phyloP scores from a whole-genome alignment of 768 basidiomycete genomes.

The Tulasnella sp. region DNA sequence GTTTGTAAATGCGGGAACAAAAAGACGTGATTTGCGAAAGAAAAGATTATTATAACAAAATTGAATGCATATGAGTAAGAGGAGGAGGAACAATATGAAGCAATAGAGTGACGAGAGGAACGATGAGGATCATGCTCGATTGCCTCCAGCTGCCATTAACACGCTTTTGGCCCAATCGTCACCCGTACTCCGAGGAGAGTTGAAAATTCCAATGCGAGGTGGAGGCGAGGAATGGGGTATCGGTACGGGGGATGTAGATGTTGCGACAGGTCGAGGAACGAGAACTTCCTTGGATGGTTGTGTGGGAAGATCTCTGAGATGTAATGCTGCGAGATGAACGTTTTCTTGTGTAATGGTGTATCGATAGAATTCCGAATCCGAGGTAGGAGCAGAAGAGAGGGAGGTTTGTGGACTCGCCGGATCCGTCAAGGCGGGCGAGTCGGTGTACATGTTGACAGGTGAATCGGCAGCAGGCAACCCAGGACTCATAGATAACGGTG shows the following conservation, averaged over 20 bases:
- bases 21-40: too few species aligned
- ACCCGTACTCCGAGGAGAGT: slow-evolving; percentile 25
- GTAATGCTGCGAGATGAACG: slow-evolving; percentile 8
- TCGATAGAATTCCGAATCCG: slow-evolving; percentile 9
- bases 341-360: not conserved
- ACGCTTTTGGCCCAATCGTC: slow-evolving; percentile 62
- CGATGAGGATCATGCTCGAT: not conserved
- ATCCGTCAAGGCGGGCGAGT: not conserved
- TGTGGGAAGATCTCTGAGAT: not conserved
- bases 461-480: too few species aligned
- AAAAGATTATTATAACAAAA: too few species aligned
- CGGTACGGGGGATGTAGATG: slow-evolving; percentile 1
- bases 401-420: not conserved
- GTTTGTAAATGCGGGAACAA: too few species aligned
- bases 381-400: slow-evolving; percentile 1
- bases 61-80: too few species aligned
- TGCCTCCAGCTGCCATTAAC: slow-evolving; percentile 44
- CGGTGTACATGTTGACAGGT: too few species aligned
- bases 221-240: slow-evolving; percentile 11
- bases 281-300: not conserved
- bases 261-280: slow-evolving; percentile 7
- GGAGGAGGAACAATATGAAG: too few species aligned
- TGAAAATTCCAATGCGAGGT: slow-evolving; percentile 13
- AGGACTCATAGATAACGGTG: slow-evolving; percentile 2
- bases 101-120: not conserved